Evolutionary conservation across 2,329 filamentous ascomycete genomes (phyloP).

Genomic region (Periconia sp.): DNA sequence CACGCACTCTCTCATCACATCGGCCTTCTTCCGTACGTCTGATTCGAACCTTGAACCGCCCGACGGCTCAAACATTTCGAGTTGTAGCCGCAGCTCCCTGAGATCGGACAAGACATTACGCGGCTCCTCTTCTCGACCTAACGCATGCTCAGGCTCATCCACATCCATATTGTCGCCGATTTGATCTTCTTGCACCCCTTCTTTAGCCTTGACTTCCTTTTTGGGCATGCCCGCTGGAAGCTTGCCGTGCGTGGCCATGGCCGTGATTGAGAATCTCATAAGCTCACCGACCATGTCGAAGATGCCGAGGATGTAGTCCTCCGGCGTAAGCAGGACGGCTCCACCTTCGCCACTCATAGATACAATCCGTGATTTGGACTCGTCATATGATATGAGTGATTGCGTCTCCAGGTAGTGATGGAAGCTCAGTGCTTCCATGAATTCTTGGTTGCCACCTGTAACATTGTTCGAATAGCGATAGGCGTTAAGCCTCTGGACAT

Average conservation of each 20-base stretch:
- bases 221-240: slow-evolving; percentile 46
- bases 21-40: slow-evolving; percentile 79
- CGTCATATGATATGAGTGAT: slow-evolving; percentile 71
- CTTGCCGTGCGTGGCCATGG: slow-evolving; percentile 75
- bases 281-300: slow-evolving; percentile 95
- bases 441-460: slow-evolving; percentile 85
- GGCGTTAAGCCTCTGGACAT: slow-evolving; percentile 79
- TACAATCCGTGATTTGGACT: slow-evolving; percentile 55
- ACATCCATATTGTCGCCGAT: slow-evolving; percentile 43
- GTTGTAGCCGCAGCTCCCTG: slow-evolving; percentile 74
- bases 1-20: slow-evolving; percentile 85
- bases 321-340: slow-evolving; percentile 70
- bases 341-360: slow-evolving; percentile 46
- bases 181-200: slow-evolving; percentile 20
- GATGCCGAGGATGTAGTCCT: slow-evolving; percentile 89
- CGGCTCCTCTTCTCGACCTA: slow-evolving; percentile 32
- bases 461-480: slow-evolving; percentile 84
- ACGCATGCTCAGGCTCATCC: slow-evolving; percentile 32
- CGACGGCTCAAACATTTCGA: slow-evolving; percentile 72
- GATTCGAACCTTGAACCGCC: slow-evolving; percentile 62
- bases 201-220: slow-evolving; percentile 46
- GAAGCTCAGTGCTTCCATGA: slow-evolving; percentile 90
- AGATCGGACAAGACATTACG: slow-evolving; percentile 81
- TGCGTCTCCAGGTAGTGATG: slow-evolving; percentile 84
- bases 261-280: slow-evolving; percentile 94